These are phyloP conservation scores for Takashimella tepidaria DNA, from an alignment of 1,284 basidiomycete species.

Conservation along the genomic window DNA sequence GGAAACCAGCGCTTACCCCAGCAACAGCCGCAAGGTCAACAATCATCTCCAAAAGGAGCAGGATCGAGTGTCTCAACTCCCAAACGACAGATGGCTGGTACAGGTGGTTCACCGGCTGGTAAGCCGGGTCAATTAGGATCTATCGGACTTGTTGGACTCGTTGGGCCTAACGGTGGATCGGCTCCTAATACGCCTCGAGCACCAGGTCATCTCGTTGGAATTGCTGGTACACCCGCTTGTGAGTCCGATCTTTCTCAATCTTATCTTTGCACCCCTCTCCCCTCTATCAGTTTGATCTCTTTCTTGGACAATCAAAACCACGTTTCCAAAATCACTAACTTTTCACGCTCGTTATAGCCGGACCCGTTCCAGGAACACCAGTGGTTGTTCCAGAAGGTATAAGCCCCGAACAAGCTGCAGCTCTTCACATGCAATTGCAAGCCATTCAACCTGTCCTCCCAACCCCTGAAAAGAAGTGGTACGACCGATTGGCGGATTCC, in stretches of 20 bases:
- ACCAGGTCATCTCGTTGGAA: conserved; percentile 38
- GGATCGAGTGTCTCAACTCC: neutral
- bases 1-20: neutral
- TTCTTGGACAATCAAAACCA: neutral
- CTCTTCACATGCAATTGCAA: conserved; percentile 40
- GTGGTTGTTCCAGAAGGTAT: conserved; percentile 31
- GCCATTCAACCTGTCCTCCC: conserved; percentile 48
- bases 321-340: neutral
- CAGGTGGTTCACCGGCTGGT: neutral
- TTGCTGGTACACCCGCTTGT: conserved; percentile 35
- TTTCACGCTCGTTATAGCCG: neutral
- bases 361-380: conserved; percentile 13
- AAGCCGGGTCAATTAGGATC: neutral
- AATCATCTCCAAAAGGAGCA: neutral
- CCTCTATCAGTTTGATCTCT: neutral
- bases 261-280: neutral
- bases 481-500: conserved; percentile 79
- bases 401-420: conserved; percentile 40
- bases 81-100: neutral
- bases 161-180: too few species aligned
- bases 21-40: neutral
- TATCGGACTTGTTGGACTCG: too few species aligned
- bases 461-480: conserved; percentile 73
- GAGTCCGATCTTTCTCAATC: conserved; percentile 14
- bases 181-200: conserved; percentile 33